Percentiles rank a stretch among this genome's conserved stretches.
Conservation (phyloP, 73 alveolate genomes). For the Paramecium sonneborni region DNA sequence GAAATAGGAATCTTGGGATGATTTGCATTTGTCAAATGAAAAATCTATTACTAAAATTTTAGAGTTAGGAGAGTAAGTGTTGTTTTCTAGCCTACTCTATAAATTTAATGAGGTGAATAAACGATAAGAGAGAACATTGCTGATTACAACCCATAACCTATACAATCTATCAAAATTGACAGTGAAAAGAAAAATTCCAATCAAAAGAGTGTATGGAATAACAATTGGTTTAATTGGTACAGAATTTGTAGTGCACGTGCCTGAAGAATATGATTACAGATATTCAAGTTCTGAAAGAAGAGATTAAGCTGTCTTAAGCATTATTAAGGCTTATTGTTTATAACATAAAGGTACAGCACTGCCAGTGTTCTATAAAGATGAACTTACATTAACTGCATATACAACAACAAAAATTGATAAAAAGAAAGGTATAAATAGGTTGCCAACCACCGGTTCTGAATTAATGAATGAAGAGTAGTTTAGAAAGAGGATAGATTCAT, state of each 20-base stretch:
- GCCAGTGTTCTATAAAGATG: constrained; percentile 66
- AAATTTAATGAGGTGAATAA: constrained; percentile 81
- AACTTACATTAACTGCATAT: constrained; percentile 73
- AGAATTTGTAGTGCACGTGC: constrained; percentile 78
- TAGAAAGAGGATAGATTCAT: constrained; percentile 42
- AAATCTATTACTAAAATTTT: constrained; percentile 58
- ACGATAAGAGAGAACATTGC: constrained; percentile 78
- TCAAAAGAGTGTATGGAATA: constrained; percentile 74
- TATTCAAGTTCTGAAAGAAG: constrained; percentile 69
- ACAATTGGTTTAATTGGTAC: constrained; percentile 68
- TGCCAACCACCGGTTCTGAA: constrained; percentile 77
- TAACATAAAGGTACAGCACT: constrained; percentile 22
- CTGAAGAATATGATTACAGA: constrained; percentile 78
- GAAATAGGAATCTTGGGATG: constrained; percentile 48
- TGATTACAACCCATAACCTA: constrained; percentile 76
- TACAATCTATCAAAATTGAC: constrained; percentile 73
- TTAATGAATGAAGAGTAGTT: constrained; percentile 73
- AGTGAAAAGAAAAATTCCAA: constrained; percentile 80
- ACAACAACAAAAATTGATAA: constrained; percentile 83
- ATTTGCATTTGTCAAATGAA: constrained; percentile 59
- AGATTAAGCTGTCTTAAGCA: constrained; percentile 51
- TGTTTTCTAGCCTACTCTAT: constrained; percentile 73
- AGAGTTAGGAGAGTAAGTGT: constrained; percentile 73
- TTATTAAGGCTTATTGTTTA: constrained; percentile 44
- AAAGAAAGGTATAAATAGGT: constrained; percentile 75